These are phyloP conservation scores for Stenocarpella maydis DNA, from an alignment of 2,329 filamentous ascomycete genomes.

Conservation along the genomic window DNA sequence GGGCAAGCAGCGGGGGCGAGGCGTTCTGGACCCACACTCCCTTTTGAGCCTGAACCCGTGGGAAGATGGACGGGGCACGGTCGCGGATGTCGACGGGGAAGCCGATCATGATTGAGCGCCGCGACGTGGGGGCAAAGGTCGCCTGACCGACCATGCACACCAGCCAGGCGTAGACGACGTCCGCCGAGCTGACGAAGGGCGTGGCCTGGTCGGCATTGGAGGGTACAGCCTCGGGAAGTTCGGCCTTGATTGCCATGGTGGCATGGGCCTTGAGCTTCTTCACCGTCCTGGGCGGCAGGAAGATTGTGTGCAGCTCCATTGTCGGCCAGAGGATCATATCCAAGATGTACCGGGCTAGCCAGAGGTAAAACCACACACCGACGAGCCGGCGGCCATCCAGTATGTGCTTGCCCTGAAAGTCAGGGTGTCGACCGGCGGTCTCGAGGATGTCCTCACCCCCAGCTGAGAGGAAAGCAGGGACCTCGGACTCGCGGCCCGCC, in stretches of 20 bases:
- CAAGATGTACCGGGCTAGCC: neutral
- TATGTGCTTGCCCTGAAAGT: neutral
- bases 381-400: neutral
- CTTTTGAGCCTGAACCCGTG: neutral
- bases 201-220: neutral
- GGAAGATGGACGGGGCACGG: slow-evolving; percentile 10
- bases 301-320: neutral
- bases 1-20: neutral
- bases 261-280: slow-evolving; percentile 4
- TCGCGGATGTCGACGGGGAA: slow-evolving; percentile 11
- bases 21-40: slow-evolving; percentile 9
- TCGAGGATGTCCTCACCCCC: neutral
- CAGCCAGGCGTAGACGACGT: slow-evolving; percentile 7
- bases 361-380: neutral
- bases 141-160: neutral
- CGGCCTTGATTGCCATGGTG: slow-evolving; percentile 3
- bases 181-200: slow-evolving; percentile 5
- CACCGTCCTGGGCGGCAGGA: neutral
- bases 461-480: neutral
- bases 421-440: neutral
- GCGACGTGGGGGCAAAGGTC: neutral
- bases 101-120: slow-evolving; percentile 11
- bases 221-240: neutral
- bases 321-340: neutral
- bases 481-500: slow-evolving; percentile 8